Conservation (phyloP, 768 basidiomycete species). For the Termitomyces sp. region DNA sequence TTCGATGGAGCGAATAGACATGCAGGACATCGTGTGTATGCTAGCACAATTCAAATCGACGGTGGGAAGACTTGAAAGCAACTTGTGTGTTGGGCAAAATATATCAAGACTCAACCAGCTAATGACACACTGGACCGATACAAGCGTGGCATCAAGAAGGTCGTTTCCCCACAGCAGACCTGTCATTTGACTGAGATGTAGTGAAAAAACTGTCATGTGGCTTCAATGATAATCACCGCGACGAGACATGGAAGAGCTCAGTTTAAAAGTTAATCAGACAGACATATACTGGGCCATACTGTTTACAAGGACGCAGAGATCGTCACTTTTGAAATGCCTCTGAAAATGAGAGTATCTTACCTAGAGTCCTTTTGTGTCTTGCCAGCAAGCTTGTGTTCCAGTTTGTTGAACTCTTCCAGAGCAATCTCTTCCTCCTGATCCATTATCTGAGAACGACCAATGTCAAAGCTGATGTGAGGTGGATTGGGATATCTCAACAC, state of each 20-base stretch:
- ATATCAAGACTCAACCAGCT: neutral
- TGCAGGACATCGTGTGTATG: neutral
- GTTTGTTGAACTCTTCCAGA: constrained; percentile 81
- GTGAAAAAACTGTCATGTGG: neutral
- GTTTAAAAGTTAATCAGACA: constrained; percentile 30
- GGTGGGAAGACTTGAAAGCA: neutral
- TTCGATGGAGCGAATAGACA: neutral
- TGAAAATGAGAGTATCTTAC: constrained; percentile 22
- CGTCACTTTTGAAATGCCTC: neutral
- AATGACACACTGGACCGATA: neutral
- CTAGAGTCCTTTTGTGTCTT: constrained; percentile 44
- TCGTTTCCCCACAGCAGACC: neutral
- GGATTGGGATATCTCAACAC: constrained; percentile 10
- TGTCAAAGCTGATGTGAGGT: constrained; percentile 5
- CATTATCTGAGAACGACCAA: constrained; percentile 53
- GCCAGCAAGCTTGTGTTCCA: constrained; percentile 61
- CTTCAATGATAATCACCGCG: neutral
- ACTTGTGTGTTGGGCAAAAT: neutral
- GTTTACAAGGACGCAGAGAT: neutral
- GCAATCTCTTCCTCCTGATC: constrained; percentile 89
- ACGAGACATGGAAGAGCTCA: neutral
- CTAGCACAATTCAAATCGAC: neutral
- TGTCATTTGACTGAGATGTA: neutral
- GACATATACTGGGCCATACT: constrained; percentile 88
- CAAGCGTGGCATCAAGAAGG: neutral